A percentile compares a stretch with the other conserved stretches of the same genome.
Conservation (phyloP, 495 filamentous ascomycete genomes). For the Neurospora discreta region DNA sequence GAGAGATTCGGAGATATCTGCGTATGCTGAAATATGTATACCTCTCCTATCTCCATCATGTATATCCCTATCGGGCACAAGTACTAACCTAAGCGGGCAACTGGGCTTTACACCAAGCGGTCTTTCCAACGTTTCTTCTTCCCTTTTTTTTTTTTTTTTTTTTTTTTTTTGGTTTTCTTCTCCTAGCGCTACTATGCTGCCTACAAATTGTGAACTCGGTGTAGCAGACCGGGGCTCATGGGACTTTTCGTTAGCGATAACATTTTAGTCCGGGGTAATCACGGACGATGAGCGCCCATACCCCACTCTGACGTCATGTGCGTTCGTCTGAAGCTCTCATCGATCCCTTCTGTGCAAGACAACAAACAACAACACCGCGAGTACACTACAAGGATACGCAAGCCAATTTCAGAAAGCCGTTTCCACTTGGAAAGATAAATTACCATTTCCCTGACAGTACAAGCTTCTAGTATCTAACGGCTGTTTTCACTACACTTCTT, state of each 20-base stretch:
- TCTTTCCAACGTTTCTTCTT: neutral
- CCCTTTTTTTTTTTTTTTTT: neutral
- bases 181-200: neutral
- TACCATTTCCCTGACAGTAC: neutral
- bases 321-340: neutral
- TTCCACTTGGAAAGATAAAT: neutral
- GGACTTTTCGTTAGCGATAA: neutral
- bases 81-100: neutral
- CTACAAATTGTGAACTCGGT: neutral
- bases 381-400: neutral
- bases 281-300: neutral
- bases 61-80: neutral
- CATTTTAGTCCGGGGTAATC: neutral
- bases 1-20: neutral
- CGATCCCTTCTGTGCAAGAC: neutral
- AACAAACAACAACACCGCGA: neutral
- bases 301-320: neutral
- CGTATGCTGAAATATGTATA: neutral
- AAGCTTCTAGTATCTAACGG: neutral
- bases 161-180: neutral
- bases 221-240: neutral
- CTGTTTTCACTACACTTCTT: neutral
- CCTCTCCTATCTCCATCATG: neutral
- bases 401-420: neutral
- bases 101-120: neutral